A percentile compares a stretch with the other conserved stretches of the same genome.
These are phyloP conservation scores for Leucogyrophana mollusca DNA, from an alignment of 768 basidiomycete species.

Conservation along the genomic window DNA sequence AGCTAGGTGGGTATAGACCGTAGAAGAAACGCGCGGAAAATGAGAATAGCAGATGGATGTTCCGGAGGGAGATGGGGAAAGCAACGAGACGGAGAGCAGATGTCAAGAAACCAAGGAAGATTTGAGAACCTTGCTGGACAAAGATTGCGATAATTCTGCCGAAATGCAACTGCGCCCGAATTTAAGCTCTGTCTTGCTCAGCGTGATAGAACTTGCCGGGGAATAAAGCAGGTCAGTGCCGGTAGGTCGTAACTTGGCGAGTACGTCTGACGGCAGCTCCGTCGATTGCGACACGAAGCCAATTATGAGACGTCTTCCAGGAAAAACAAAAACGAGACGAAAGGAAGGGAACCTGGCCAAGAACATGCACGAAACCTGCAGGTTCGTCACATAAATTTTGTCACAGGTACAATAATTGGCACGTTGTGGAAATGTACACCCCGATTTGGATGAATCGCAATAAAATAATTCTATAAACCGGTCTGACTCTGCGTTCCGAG, in stretches of 20 bases:
- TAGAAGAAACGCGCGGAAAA: neutral
- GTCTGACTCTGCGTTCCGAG: too few relatives aligned
- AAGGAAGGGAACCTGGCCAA: conserved; percentile 4
- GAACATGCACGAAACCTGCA: conserved; percentile 19
- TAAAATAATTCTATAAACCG: too few relatives aligned
- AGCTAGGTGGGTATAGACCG: too few relatives aligned
- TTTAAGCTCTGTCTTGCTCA: conserved; percentile 2
- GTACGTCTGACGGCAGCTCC: too few relatives aligned
- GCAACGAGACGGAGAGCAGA: neutral
- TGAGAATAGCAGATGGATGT: neutral
- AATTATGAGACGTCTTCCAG: neutral
- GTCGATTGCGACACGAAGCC: too few relatives aligned
- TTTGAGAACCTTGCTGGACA: conserved; percentile 4
- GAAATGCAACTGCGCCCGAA: conserved; percentile 9
- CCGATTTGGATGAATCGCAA: too few relatives aligned
- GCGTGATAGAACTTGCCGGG: neutral
- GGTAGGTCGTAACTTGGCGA: too few relatives aligned
- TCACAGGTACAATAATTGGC: conserved; percentile 30
- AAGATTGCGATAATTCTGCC: conserved; percentile 12
- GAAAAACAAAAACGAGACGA: neutral
- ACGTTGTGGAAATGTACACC: too few relatives aligned
- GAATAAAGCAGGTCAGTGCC: neutral
- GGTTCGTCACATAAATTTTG: conserved; percentile 17
- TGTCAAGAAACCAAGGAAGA: conserved; percentile 1
- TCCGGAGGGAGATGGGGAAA: neutral